phyloP scores from a whole-genome alignment of 805 yeast species.

The Lipomyces chichibuensis region DNA sequence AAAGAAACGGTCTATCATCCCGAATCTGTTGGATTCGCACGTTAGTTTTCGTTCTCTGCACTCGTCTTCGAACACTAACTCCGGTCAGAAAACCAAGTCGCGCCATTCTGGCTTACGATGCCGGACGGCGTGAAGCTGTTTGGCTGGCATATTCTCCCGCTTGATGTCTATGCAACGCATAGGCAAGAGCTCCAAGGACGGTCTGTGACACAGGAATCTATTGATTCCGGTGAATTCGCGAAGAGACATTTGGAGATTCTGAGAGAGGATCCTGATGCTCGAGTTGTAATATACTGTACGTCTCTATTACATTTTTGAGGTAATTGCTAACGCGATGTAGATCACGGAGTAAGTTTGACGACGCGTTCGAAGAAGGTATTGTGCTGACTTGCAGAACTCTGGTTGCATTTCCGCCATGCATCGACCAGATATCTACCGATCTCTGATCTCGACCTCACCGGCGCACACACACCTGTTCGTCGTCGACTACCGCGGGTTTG shows the following conservation, averaged over 20 bases:
- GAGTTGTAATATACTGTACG: slow-evolving; percentile 26
- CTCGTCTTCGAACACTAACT: not conserved
- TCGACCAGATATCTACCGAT: slow-evolving; percentile 27
- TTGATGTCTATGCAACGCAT: slow-evolving; percentile 22
- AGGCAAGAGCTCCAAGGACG: slow-evolving; percentile 6
- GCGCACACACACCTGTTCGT: slow-evolving; percentile 29
- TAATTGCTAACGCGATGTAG: not conserved
- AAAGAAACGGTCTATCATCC: slow-evolving; percentile 25
- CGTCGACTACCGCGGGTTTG: slow-evolving; percentile 34
- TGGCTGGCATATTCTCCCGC: slow-evolving; percentile 32
- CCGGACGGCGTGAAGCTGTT: slow-evolving; percentile 22
- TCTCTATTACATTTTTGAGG: not conserved
- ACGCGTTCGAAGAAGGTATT: not conserved
- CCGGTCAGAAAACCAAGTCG: slow-evolving; percentile 24
- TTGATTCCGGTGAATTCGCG: slow-evolving; percentile 25
- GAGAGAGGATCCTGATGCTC: slow-evolving; percentile 25
- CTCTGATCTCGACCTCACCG: slow-evolving; percentile 24
- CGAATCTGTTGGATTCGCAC: slow-evolving; percentile 28
- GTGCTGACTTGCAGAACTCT: slow-evolving; percentile 9
- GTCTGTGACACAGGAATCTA: slow-evolving; percentile 5
- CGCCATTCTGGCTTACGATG: slow-evolving; percentile 28
- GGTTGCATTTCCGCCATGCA: slow-evolving; percentile 22
- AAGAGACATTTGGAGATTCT: slow-evolving; percentile 17
- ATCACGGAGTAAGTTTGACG: not conserved
- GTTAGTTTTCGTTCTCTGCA: slow-evolving; percentile 7